Evolutionary conservation across 2,329 filamentous ascomycete genomes (phyloP), one percentile per base, ranked within the genome.

Genomic region (Neofusicoccum cordaticola): DNA sequence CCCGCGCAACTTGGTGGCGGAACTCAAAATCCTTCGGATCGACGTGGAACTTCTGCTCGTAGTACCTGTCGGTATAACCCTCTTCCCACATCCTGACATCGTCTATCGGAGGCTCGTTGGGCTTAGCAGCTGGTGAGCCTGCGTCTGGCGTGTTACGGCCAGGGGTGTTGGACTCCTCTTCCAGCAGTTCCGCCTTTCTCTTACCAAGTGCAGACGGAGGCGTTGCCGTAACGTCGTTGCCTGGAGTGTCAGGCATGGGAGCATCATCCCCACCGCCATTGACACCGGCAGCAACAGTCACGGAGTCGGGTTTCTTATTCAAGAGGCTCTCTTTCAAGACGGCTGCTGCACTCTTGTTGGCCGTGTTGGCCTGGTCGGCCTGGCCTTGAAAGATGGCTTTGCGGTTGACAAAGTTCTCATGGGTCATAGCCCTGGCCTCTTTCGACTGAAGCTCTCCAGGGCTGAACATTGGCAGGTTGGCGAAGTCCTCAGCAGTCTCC

Each of bases 261-360:
- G 37, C 52, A 57, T 65, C 48, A 52, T 48, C 58, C 63, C 61
- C 31, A 11, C 65, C 65, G 37, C 71, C 69, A 8, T 74, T 71
- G 45, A 72, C 57, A 31, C 75, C 68, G 11, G 56, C 41, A 37
- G 56, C 44, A 62, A 66, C 52, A 9, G 45, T 27, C 31, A 41
- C 45, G 12, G 58, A 41, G 19, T 50, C 56, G 4, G 39, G 35
- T 42, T 58, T 60, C 37, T 75, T 76, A 34, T 77, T 81, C 73
- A 93, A 85, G 64, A 97, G 84, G 72, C 91, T 88, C 70, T 72
- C 74, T 69, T 90, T 96, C 96, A 99, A 80, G 19, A 90, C 90
- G 67, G 92, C 93, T 37, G 95, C 95, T 27, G 95, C 95, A 72
- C 92, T 97, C 79, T 96, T 97, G 80, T 99, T 99, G 63, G 93